A percentile compares a stretch with the other conserved stretches of the same genome.
Conservation (phyloP, 192 early-diverging fungal species). For the Gonapodya prolifera region DNA sequence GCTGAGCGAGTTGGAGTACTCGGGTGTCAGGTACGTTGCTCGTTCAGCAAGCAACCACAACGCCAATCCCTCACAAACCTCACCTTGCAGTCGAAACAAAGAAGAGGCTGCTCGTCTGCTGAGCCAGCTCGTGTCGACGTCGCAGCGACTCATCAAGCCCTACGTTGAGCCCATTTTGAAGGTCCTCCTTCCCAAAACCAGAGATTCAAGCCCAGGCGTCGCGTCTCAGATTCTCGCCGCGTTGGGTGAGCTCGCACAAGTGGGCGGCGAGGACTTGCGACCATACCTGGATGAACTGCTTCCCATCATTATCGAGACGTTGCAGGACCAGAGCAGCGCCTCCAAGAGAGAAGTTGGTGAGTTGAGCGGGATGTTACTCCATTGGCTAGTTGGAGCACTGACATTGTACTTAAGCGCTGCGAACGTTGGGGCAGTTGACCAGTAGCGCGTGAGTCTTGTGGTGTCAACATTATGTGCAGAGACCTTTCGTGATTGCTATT, state of each 20-base stretch:
- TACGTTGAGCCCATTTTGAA: slow-evolving; percentile 82
- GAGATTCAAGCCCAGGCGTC: slow-evolving; percentile 63
- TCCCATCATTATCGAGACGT: slow-evolving; percentile 73
- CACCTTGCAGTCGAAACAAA: slow-evolving; percentile 49
- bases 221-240: slow-evolving; percentile 66
- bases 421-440: slow-evolving; percentile 72
- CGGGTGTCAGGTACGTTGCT: slow-evolving; percentile 38
- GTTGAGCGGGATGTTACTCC: not conserved
- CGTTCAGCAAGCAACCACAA: not conserved
- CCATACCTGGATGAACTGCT: slow-evolving; percentile 71
- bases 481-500: not conserved
- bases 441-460: slow-evolving; percentile 59
- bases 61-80: not conserved
- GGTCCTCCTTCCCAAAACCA: slow-evolving; percentile 68
- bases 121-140: slow-evolving; percentile 56
- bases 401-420: slow-evolving; percentile 39
- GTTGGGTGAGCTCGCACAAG: slow-evolving; percentile 68
- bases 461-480: not conserved
- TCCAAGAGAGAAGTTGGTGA: slow-evolving; percentile 62
- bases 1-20: slow-evolving; percentile 83
- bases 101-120: slow-evolving; percentile 75
- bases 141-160: slow-evolving; percentile 72
- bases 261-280: slow-evolving; percentile 69
- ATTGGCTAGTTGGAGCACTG: not conserved
- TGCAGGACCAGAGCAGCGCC: slow-evolving; percentile 73